These are phyloP conservation scores for Knoxdaviesia capensis DNA, from an alignment of 2,329 filamentous ascomycete species.

Conservation along the genomic window DNA sequence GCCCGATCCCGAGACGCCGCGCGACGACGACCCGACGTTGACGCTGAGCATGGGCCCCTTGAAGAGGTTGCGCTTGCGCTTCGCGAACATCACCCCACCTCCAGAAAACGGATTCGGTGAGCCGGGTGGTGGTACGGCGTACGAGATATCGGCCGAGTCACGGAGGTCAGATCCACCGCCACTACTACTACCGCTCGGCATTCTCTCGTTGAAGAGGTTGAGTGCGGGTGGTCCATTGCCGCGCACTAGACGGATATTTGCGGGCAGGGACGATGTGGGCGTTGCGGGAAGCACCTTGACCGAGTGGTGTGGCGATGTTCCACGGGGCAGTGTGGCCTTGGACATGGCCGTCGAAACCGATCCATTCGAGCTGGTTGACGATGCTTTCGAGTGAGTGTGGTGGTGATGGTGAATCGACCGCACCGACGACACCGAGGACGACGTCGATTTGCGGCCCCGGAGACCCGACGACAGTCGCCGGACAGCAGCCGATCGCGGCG, in stretches of 20 bases:
- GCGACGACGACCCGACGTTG: constrained; percentile 12
- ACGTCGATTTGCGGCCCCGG: constrained; percentile 84
- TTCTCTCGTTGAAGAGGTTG: constrained; percentile 36
- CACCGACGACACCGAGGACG: constrained; percentile 82
- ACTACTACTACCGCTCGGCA: constrained; percentile 15
- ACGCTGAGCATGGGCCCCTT: constrained; percentile 55
- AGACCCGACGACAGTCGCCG: constrained; percentile 67
- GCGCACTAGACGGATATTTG: constrained; percentile 67
- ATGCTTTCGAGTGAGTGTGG: constrained; percentile 83
- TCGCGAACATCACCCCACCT: constrained; percentile 52
- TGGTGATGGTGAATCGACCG: constrained; percentile 76
- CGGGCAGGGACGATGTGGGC: constrained; percentile 55
- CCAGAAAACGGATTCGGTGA: constrained; percentile 39
- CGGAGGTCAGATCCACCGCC: background rate
- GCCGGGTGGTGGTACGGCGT: constrained; percentile 19
- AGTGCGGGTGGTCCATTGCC: constrained; percentile 30
- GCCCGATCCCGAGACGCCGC: constrained; percentile 8
- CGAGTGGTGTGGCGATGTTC: constrained; percentile 66
- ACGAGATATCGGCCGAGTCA: constrained; percentile 3
- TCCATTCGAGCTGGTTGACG: constrained; percentile 69
- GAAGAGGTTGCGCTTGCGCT: constrained; percentile 62
- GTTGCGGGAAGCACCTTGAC: constrained; percentile 92
- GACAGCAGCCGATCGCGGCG: constrained; percentile 60
- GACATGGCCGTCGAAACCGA: constrained; percentile 49
- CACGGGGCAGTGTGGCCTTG: constrained; percentile 40